Percentiles rank a stretch among this genome's conserved stretches.
Conservation (phyloP, 2,329 filamentous ascomycete species). For the Pyrenochaeta sp. region DNA sequence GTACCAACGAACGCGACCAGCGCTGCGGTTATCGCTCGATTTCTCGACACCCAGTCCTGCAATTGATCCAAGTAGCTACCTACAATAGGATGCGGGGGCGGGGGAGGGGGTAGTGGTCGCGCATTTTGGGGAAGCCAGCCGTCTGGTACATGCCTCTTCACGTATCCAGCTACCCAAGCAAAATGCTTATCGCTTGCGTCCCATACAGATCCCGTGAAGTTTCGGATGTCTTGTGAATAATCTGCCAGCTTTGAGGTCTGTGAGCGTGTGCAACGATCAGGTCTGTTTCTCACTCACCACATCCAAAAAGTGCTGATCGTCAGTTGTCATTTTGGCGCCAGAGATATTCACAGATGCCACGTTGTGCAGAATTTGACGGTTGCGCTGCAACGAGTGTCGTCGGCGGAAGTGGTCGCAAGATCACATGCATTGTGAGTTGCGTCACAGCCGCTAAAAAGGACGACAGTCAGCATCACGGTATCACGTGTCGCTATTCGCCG, state of each 20-base stretch:
- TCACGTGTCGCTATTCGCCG: conserved; percentile 11
- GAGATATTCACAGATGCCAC: background rate
- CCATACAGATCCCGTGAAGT: conserved; percentile 75
- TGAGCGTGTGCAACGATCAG: conserved; percentile 13
- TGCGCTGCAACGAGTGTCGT: conserved; percentile 5
- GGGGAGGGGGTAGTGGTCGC: conserved; percentile 63
- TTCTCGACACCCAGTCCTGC: conserved; percentile 73
- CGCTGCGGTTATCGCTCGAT: conserved; percentile 77
- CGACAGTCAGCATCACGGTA: conserved; percentile 11
- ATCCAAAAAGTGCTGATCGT: conserved; percentile 80
- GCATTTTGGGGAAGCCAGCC: conserved; percentile 77
- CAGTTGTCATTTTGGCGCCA: conserved; percentile 70
- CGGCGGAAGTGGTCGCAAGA: conserved; percentile 8
- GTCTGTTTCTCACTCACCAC: conserved; percentile 63
- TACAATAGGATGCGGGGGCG: conserved; percentile 53
- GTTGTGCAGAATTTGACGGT: background rate
- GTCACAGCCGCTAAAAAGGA: conserved; percentile 21
- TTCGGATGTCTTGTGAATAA: conserved; percentile 70
- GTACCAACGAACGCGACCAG: conserved; percentile 75
- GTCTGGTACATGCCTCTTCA: conserved; percentile 73
- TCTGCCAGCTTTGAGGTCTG: conserved; percentile 58
- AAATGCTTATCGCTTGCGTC: conserved; percentile 83
- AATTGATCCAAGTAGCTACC: conserved; percentile 62
- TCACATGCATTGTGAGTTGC: conserved; percentile 13
- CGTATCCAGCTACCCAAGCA: conserved; percentile 73